A percentile compares a stretch with the other conserved stretches of the same genome.
phyloP scores from a whole-genome alignment of 2,329 filamentous ascomycete genomes.

The Paracorniculantispora psalliotae region DNA sequence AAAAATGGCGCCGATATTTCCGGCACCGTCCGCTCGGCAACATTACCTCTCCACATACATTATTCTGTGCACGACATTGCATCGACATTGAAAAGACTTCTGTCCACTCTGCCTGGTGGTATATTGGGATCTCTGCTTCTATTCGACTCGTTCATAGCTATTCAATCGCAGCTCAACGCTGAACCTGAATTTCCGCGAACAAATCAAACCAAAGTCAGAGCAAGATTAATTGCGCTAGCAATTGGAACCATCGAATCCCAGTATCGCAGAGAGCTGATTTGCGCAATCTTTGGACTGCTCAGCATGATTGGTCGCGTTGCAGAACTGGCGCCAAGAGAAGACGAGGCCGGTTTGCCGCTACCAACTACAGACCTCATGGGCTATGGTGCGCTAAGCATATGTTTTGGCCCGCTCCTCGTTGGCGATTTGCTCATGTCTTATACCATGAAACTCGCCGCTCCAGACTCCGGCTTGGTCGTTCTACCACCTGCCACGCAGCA shows the following conservation, averaged over 20 bases:
- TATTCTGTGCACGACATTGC: conserved; percentile 60
- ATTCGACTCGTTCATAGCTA: conserved; percentile 58
- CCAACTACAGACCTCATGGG: conserved; percentile 58
- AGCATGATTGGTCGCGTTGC: conserved; percentile 55
- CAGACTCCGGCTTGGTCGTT: conserved; percentile 32
- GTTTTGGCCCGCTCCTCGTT: conserved; percentile 61
- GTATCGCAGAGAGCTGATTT: conserved; percentile 59
- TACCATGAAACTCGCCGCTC: conserved; percentile 40
- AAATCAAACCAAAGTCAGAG: conserved; percentile 53
- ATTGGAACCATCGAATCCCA: conserved; percentile 55
- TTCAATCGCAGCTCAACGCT: conserved; percentile 50
- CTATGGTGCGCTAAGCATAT: conserved; percentile 56
- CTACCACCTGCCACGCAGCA: conserved; percentile 8
- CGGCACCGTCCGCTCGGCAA: conserved; percentile 54
- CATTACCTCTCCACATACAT: conserved; percentile 55
- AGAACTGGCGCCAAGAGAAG: conserved; percentile 48
- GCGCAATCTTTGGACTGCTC: conserved; percentile 61
- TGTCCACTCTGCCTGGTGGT: conserved; percentile 59
- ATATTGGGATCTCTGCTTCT: conserved; percentile 58
- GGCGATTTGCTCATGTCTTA: conserved; percentile 53
- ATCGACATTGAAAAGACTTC: conserved; percentile 61
- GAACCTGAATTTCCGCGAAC: conserved; percentile 48
- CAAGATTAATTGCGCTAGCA: conserved; percentile 60
- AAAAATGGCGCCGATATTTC: conserved; percentile 46
- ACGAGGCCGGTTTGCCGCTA: conserved; percentile 45